These are phyloP conservation scores for Lepiota brunneoincarnata DNA, from an alignment of 768 basidiomycete genomes.

Conservation along the genomic window DNA sequence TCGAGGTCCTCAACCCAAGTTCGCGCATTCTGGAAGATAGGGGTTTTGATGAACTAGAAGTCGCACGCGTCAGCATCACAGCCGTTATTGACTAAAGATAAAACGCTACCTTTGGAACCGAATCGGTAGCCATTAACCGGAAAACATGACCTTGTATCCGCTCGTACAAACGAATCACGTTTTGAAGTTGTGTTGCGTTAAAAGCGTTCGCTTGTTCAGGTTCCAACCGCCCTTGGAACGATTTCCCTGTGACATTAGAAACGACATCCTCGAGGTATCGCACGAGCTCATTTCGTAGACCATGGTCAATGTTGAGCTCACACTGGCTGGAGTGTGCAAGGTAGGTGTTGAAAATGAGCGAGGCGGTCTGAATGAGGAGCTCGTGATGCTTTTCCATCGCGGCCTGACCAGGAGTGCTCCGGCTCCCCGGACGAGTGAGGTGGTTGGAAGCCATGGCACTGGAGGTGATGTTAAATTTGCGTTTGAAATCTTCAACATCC, in stretches of 20 bases:
- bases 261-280: constrained; percentile 92
- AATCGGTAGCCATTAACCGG: constrained; percentile 97
- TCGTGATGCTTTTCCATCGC: constrained; percentile 99
- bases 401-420: constrained; percentile 66
- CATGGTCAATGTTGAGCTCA: constrained; percentile 98
- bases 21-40: constrained; percentile 75
- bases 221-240: constrained; percentile 79
- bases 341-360: constrained; percentile 91
- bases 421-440: constrained; percentile 32
- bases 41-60: constrained; percentile 81
- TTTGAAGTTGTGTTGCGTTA: constrained; percentile 95
- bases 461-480: constrained; percentile 93
- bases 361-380: constrained; percentile 89
- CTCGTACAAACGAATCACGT: constrained; percentile 90
- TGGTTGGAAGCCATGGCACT: constrained; percentile 70
- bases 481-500: constrained; percentile 96
- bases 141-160: constrained; percentile 97
- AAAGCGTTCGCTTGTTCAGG: constrained; percentile 77
- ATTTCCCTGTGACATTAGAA: constrained; percentile 69
- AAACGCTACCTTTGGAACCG: constrained; percentile 86
- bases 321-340: constrained; percentile 93
- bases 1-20: constrained; percentile 80
- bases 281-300: constrained; percentile 89
- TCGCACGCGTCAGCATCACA: constrained; percentile 11
- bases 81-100: background rate